These are phyloP conservation scores for Lodderomyces pseudojiufengensis DNA, from an alignment of 1,139 yeast genomes.

Conservation along the genomic window DNA sequence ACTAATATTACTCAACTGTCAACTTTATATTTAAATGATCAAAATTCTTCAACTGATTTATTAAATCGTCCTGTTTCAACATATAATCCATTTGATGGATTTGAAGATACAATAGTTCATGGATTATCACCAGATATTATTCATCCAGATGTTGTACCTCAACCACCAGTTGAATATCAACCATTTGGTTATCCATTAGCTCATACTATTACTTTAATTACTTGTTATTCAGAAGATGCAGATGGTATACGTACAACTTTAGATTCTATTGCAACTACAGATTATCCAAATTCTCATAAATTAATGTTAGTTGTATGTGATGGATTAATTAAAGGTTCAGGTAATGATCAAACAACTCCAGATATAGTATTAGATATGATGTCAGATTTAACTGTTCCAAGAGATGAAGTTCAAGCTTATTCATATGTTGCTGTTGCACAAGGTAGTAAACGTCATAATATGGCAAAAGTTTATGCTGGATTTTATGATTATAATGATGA, in stretches of 20 bases:
- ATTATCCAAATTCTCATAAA: slow-evolving; percentile 92
- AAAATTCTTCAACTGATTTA: slow-evolving; percentile 35
- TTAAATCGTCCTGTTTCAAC: slow-evolving; percentile 32
- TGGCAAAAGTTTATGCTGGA: slow-evolving; percentile 95
- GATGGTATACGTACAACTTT: slow-evolving; percentile 81
- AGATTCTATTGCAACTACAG: slow-evolving; percentile 89
- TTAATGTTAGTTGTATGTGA: slow-evolving; percentile 82
- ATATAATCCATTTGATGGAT: slow-evolving; percentile 40
- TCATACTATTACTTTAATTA: slow-evolving; percentile 78
- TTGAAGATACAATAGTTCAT: slow-evolving; percentile 36
- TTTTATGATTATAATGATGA: slow-evolving; percentile 76
- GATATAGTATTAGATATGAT: slow-evolving; percentile 85
- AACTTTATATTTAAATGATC: slow-evolving; percentile 27
- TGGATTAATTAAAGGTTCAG: slow-evolving; percentile 91
- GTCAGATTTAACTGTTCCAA: slow-evolving; percentile 72
- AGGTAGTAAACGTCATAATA: slow-evolving; percentile 89
- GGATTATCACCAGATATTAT: slow-evolving; percentile 70
- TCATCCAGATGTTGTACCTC: slow-evolving; percentile 71
- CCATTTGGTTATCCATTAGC: slow-evolving; percentile 88
- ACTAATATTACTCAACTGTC: slow-evolving; percentile 19
- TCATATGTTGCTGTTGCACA: slow-evolving; percentile 95
- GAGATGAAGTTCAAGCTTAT: slow-evolving; percentile 69
- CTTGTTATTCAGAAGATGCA: slow-evolving; percentile 92
- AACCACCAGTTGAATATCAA: slow-evolving; percentile 85
- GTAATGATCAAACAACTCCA: slow-evolving; percentile 82